Conservation (phyloP, 1,284 basidiomycete species). For the Cystobasidium slooffiae region DNA sequence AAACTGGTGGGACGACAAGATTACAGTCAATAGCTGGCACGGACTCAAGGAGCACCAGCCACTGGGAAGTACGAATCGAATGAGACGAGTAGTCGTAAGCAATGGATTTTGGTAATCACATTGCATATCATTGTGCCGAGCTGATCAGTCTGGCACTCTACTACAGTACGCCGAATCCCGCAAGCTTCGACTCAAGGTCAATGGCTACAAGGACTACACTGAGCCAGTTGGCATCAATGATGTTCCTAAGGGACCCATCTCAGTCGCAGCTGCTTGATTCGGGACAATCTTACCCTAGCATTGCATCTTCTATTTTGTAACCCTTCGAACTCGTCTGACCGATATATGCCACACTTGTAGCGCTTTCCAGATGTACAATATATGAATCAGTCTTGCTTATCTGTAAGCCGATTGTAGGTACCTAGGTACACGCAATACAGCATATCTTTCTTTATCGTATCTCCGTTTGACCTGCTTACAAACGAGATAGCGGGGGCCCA, state of each 20-base stretch:
- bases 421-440: too few species aligned
- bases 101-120: too few species aligned
- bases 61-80: conserved; percentile 51
- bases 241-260: conserved; percentile 34
- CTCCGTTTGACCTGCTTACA: too few species aligned
- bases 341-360: too few species aligned
- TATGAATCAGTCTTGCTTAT: too few species aligned
- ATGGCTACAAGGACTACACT: conserved; percentile 42
- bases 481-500: too few species aligned
- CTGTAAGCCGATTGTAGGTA: too few species aligned
- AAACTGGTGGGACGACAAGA: conserved; percentile 52
- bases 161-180: conserved; percentile 42
- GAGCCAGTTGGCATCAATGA: conserved; percentile 35
- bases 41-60: conserved; percentile 51
- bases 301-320: not conserved
- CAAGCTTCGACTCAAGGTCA: conserved; percentile 43
- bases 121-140: too few species aligned
- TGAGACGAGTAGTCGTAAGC: conserved; percentile 49
- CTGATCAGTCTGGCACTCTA: not conserved
- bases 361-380: too few species aligned
- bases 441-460: too few species aligned
- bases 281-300: not conserved
- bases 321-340: not conserved
- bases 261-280: conserved; percentile 10
- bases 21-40: conserved; percentile 52